Evolutionary conservation across 108 stramenopile genomes (phyloP), one percentile per base, ranked within the genome.

Genomic region (Nitzschia sp.): DNA sequence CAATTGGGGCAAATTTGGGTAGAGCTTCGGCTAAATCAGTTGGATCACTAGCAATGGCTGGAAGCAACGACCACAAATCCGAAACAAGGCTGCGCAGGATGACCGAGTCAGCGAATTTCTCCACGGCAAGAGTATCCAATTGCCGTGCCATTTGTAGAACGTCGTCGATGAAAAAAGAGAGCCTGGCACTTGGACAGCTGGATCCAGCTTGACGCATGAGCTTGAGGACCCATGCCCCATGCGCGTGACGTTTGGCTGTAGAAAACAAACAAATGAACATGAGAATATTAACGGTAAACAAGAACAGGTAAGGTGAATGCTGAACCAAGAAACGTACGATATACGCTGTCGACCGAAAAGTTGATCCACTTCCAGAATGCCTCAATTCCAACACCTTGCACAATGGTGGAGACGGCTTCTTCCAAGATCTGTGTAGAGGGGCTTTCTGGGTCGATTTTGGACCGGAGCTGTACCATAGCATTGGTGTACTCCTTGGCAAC

Each of bases 1-100:
- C 51, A 10, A 78, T 83, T 58, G 82, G 80, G 7, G 85, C 76
- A 22, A 89, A 58, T 5, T 78, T 56, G 0, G 77, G 75, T 48
- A 93, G 73, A 8, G 81, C 69, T 39, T 52, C 65, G 20, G 73
- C 80, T 38, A 87, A 56, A 57, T 93, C 92, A 12, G 54, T 17
- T 40, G 92, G 86, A 52, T 64, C 29, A 12, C 70, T 42, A 53
- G 89, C 90, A 67, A 90, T 89, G 19, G 69, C 63, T 5, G 89
- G 84, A 57, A 90, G 83, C 20, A 89, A 65, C 11, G 76, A 58
- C 92, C 92, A 93, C 0, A 93, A 69, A 53, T 85, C 84, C 39
- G 85, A 76, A 8, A 88, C 89, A 52, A 77, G 67, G 12, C 61
- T 46, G 51, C 53, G 57, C 9, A 63, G 73, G 0, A 50, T 14